phyloP scores from a whole-genome alignment of 176 grass and related monocot species.

The Aegilops sharonensis region DNA sequence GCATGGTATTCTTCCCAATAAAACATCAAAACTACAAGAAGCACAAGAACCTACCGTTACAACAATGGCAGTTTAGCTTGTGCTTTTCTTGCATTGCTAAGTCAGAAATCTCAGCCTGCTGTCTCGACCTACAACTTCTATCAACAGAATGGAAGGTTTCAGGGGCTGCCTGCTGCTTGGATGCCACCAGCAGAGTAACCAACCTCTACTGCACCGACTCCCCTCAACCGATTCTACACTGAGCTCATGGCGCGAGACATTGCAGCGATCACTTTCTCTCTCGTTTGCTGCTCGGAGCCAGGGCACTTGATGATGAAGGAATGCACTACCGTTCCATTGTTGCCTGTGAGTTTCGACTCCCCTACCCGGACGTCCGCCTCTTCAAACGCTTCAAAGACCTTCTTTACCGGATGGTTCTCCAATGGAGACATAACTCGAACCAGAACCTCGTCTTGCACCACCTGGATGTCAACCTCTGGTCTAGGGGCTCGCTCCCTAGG shows the following conservation, averaged over 20 bases:
- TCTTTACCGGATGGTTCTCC: constrained; percentile 63
- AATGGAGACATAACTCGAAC: constrained; percentile 78
- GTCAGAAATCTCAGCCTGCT: constrained; percentile 53
- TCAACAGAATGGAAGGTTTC: constrained; percentile 46
- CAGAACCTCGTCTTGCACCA: constrained; percentile 74
- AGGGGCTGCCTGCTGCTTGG: constrained; percentile 36
- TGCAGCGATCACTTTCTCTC: constrained; percentile 68
- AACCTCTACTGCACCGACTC: not conserved
- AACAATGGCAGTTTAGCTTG: constrained; percentile 42
- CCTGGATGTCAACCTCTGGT: constrained; percentile 82
- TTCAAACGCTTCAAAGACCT: constrained; percentile 78
- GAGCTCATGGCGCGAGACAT: constrained; percentile 62
- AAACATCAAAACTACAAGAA: constrained; percentile 57
- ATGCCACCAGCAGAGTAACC: constrained; percentile 26
- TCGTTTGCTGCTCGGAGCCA: constrained; percentile 75
- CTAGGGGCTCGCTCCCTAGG: constrained; percentile 30
- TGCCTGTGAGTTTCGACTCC: constrained; percentile 67
- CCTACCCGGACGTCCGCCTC: constrained; percentile 62
- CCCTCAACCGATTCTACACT: constrained; percentile 23
- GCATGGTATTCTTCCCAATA: constrained; percentile 49
- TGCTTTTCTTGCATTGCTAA: constrained; percentile 37
- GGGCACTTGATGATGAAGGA: constrained; percentile 81
- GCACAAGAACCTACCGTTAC: constrained; percentile 44
- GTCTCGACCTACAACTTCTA: constrained; percentile 56
- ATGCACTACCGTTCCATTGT: constrained; percentile 57